These are phyloP conservation scores for Nematodospora anomalae DNA, from an alignment of 1,139 yeast species.

Conservation along the genomic window DNA sequence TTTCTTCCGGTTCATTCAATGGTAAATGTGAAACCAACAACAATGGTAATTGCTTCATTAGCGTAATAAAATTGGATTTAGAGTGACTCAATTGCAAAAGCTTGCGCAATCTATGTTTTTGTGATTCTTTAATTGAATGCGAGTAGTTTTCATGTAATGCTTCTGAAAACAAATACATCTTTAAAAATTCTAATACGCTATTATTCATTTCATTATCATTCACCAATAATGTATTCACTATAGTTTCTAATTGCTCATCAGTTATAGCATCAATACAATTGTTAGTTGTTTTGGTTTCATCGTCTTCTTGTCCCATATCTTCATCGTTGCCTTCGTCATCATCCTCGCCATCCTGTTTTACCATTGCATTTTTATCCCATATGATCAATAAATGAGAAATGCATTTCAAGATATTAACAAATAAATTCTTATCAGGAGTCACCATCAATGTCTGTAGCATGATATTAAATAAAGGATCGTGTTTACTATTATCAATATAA, in stretches of 20 bases:
- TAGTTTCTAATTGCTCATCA: slow-evolving; percentile 32
- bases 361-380: slow-evolving; percentile 21
- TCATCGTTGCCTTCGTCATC: slow-evolving; percentile 42
- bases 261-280: slow-evolving; percentile 46
- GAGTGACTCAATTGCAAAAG: slow-evolving; percentile 31
- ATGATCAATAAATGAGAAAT: slow-evolving; percentile 43
- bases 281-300: slow-evolving; percentile 25
- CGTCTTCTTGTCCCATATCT: slow-evolving; percentile 18
- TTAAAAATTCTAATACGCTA: slow-evolving; percentile 39
- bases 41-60: slow-evolving; percentile 60
- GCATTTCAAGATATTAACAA: slow-evolving; percentile 45
- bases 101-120: slow-evolving; percentile 31
- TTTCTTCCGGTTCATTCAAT: slow-evolving; percentile 24
- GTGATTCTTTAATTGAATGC: slow-evolving; percentile 33
- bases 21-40: slow-evolving; percentile 47
- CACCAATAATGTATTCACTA: slow-evolving; percentile 32
- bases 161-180: slow-evolving; percentile 39
- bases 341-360: slow-evolving; percentile 18
- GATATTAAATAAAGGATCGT: slow-evolving; percentile 59
- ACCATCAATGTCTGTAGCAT: slow-evolving; percentile 46
- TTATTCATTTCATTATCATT: slow-evolving; percentile 37
- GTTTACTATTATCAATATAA: slow-evolving; percentile 67
- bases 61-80: slow-evolving; percentile 44
- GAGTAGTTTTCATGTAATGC: slow-evolving; percentile 37
- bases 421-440: slow-evolving; percentile 56